These are phyloP conservation scores for Paramecium caudatum DNA, from an alignment of 73 alveolate genomes.

Conservation along the genomic window DNA sequence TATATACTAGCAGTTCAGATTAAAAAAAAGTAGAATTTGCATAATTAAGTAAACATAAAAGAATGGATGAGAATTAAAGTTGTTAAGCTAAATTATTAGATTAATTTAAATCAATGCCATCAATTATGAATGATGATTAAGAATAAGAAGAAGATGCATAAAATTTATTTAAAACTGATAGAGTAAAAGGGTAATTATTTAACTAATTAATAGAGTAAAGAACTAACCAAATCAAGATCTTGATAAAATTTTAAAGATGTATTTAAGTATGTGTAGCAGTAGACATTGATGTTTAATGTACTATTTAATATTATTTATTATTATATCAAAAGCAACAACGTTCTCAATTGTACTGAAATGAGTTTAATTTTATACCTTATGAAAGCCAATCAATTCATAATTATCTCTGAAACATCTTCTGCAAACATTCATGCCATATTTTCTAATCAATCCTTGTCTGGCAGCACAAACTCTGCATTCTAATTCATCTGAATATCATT, in stretches of 20 bases:
- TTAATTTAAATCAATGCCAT: constrained; percentile 64
- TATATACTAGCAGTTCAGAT: background rate
- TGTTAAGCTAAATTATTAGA: constrained; percentile 57
- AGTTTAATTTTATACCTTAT: background rate
- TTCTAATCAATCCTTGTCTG: constrained; percentile 95
- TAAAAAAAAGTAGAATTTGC: background rate
- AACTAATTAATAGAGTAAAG: background rate
- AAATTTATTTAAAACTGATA: constrained; percentile 63
- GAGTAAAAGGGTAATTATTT: constrained; percentile 58
- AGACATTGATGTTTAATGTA: constrained; percentile 19
- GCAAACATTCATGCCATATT: constrained; percentile 92
- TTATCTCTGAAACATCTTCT: constrained; percentile 98
- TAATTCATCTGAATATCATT: background rate
- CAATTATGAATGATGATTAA: constrained; percentile 38
- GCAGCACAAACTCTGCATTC: constrained; percentile 95
- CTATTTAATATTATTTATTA: constrained; percentile 1
- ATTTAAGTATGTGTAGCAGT: constrained; percentile 67
- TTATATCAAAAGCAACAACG: constrained; percentile 43
- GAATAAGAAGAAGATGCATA: background rate
- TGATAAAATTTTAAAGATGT: constrained; percentile 50
- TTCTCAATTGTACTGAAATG: constrained; percentile 34
- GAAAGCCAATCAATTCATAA: constrained; percentile 89
- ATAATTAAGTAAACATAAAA: background rate
- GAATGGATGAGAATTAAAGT: constrained; percentile 34
- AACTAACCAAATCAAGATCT: constrained; percentile 14